Percentiles rank a stretch among this genome's conserved stretches.
phyloP scores from a whole-genome alignment of 352 stramenopile species.

The Chrysophaeum taylorii region DNA sequence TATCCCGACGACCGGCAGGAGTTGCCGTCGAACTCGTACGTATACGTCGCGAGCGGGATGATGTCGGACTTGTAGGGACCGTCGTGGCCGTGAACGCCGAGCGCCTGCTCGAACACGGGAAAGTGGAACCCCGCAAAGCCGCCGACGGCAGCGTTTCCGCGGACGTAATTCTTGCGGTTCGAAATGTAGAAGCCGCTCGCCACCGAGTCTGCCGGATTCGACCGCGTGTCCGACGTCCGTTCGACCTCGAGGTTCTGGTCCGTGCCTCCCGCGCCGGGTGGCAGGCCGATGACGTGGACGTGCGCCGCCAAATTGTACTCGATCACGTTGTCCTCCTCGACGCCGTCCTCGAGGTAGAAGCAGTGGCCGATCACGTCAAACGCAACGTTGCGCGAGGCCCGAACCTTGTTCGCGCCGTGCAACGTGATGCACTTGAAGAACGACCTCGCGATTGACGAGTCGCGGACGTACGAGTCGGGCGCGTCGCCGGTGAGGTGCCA shows the following conservation, averaged over 20 bases:
- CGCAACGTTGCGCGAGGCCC: slow-evolving; percentile 32
- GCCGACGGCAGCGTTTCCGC: slow-evolving; percentile 30
- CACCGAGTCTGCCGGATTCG: slow-evolving; percentile 27
- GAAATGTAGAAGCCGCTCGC: slow-evolving; percentile 32
- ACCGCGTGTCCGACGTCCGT: too few species aligned
- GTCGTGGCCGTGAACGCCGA: too few species aligned
- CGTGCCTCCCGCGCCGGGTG: neutral
- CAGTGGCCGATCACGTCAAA: slow-evolving; percentile 40
- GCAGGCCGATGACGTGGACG: slow-evolving; percentile 36
- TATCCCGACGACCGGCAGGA: too few species aligned
- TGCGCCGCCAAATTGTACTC: slow-evolving; percentile 41
- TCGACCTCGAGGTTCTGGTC: slow-evolving; percentile 9
- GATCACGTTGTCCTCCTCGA: slow-evolving; percentile 40
- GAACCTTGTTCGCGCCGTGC: slow-evolving; percentile 22
- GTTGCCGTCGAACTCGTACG: too few species aligned
- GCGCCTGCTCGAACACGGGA: too few species aligned
- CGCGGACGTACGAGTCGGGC: slow-evolving; percentile 28
- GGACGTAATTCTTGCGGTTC: slow-evolving; percentile 28
- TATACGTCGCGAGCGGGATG: too few species aligned
- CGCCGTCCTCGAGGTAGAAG: slow-evolving; percentile 44
- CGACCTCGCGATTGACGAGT: slow-evolving; percentile 32
- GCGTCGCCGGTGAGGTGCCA: slow-evolving; percentile 34
- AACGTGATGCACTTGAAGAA: slow-evolving; percentile 29
- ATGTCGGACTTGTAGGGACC: too few species aligned
- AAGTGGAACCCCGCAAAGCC: slow-evolving; percentile 28